Evolutionary conservation across 805 yeast genomes (phyloP).

Genomic region (Metschnikowia bowlesiae): DNA sequence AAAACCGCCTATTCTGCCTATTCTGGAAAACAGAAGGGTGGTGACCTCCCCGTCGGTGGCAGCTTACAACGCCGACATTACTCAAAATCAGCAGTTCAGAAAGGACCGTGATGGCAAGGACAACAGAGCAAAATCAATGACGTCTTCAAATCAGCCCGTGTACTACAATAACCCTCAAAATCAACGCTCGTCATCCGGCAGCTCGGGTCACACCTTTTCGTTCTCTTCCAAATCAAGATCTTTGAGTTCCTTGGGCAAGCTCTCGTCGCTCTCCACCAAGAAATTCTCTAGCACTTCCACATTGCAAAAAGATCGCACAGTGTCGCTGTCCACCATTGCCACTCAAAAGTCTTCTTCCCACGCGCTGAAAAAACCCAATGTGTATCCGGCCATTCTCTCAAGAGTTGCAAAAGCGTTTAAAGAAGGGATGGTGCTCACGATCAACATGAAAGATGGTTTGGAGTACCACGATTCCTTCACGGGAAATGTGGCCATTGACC

Average conservation of each 20-base stretch:
- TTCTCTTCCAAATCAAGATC: slow-evolving; percentile 39
- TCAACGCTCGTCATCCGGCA: slow-evolving; percentile 28
- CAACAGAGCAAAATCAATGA: slow-evolving; percentile 12
- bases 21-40: slow-evolving; percentile 11
- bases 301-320: slow-evolving; percentile 29
- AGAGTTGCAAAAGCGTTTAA: slow-evolving; percentile 76
- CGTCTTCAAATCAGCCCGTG: slow-evolving; percentile 9
- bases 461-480: slow-evolving; percentile 91
- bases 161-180: slow-evolving; percentile 11
- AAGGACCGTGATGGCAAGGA: slow-evolving; percentile 8
- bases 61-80: slow-evolving; percentile 3
- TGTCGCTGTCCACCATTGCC: slow-evolving; percentile 23
- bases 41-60: slow-evolving; percentile 14
- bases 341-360: slow-evolving; percentile 42
- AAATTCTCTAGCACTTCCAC: slow-evolving; percentile 34
- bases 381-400: slow-evolving; percentile 87
- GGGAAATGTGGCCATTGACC: slow-evolving; percentile 90
- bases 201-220: slow-evolving; percentile 18
- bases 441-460: slow-evolving; percentile 83
- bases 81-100: slow-evolving; percentile 8
- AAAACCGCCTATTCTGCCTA: slow-evolving; percentile 2
- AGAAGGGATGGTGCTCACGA: slow-evolving; percentile 64
- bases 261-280: slow-evolving; percentile 39
- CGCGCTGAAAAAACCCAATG: slow-evolving; percentile 52
- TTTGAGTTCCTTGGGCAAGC: slow-evolving; percentile 37